A percentile compares a stretch with the other conserved stretches of the same genome.
Conservation (phyloP, 768 basidiomycete genomes). For the Tricholoma matsutake region DNA sequence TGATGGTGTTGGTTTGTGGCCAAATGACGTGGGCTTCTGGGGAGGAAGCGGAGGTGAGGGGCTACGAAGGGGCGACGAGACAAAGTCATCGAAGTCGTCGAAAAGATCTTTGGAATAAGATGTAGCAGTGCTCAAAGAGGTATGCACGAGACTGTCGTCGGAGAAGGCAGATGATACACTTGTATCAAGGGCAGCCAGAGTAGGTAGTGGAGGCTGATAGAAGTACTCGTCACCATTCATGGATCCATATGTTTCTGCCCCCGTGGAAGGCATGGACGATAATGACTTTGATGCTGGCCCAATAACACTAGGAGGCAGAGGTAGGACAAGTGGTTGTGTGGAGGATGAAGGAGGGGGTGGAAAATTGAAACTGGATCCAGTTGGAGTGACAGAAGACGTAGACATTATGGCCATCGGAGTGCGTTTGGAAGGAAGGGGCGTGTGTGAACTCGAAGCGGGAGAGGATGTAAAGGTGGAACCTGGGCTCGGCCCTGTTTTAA, state of each 20-base stretch:
- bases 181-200: constrained; percentile 16
- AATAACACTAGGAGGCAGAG: constrained; percentile 20
- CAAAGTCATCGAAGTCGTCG: constrained; percentile 30
- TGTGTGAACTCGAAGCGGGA: constrained; percentile 11
- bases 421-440: constrained; percentile 15
- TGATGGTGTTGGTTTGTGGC: constrained; percentile 6
- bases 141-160: constrained; percentile 11
- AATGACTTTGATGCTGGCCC: constrained; percentile 24
- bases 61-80: constrained; percentile 39
- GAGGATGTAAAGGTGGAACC: constrained; percentile 4
- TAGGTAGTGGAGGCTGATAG: constrained; percentile 23
- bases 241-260: background rate
- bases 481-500: background rate
- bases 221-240: constrained; percentile 54
- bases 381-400: constrained; percentile 16
- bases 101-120: constrained; percentile 11
- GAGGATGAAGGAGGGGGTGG: constrained; percentile 21
- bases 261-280: constrained; percentile 13
- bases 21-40: constrained; percentile 25
- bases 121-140: constrained; percentile 15
- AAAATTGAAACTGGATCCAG: constrained; percentile 16
- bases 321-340: constrained; percentile 14
- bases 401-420: constrained; percentile 32
- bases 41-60: constrained; percentile 47
- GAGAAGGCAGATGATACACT: constrained; percentile 22